Conservation (phyloP, 805 yeast species). For the Danielozyma ontarioensis region DNA sequence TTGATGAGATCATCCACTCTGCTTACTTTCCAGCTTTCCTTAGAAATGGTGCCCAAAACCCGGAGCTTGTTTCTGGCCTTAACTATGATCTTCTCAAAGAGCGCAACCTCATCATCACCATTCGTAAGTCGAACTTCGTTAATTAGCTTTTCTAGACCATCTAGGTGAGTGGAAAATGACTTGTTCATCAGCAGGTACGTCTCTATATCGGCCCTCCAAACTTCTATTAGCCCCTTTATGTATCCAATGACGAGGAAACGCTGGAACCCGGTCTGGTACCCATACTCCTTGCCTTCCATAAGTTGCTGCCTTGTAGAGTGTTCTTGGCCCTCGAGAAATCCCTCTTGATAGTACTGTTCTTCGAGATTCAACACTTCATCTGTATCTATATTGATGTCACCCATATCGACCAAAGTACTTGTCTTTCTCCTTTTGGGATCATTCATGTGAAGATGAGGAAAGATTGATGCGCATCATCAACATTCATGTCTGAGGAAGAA, state of each 20-base stretch:
- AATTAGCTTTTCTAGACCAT: slow-evolving; percentile 23
- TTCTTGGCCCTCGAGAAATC: slow-evolving; percentile 64
- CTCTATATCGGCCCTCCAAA: slow-evolving; percentile 22
- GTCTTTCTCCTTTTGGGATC: too few relatives aligned
- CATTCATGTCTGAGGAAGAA: too few relatives aligned
- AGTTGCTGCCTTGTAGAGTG: slow-evolving; percentile 57
- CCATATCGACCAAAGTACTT: slow-evolving; percentile 6
- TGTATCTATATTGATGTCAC: slow-evolving; percentile 38
- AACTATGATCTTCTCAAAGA: slow-evolving; percentile 45
- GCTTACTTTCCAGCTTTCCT: slow-evolving; percentile 26
- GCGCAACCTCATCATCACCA: slow-evolving; percentile 51
- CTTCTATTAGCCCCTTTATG: slow-evolving; percentile 44
- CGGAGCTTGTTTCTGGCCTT: slow-evolving; percentile 61
- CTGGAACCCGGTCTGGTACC: slow-evolving; percentile 75
- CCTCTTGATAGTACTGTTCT: slow-evolving; percentile 56
- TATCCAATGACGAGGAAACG: slow-evolving; percentile 68
- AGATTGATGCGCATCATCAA: too few relatives aligned
- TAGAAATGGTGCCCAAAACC: slow-evolving; percentile 33
- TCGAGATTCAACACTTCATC: slow-evolving; percentile 56
- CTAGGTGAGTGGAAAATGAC: slow-evolving; percentile 16
- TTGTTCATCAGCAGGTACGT: slow-evolving; percentile 10
- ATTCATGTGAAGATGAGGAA: too few relatives aligned
- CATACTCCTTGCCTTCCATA: slow-evolving; percentile 79
- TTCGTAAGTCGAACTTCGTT: slow-evolving; percentile 25
- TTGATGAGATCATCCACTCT: slow-evolving; percentile 26